Base-by-base conservation (phyloP, 1,284 basidiomycete species). In the Apiotrichum siamense region DNA sequence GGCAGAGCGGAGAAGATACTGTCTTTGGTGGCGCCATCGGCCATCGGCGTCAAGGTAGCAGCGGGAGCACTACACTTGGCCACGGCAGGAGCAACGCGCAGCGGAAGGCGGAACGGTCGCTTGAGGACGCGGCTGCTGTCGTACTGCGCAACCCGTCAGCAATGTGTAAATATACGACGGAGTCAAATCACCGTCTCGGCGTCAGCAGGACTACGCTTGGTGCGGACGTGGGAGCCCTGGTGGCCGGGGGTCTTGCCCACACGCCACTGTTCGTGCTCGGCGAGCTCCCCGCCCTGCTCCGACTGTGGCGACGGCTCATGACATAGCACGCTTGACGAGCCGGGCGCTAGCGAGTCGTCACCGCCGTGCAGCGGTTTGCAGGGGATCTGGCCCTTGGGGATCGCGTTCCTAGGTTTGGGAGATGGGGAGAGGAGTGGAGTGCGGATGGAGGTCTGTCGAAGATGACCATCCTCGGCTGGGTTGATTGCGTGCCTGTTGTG, bases 61-160 rank as follows among this genome's bases (percentile, higher is more conserved):
- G n/a, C n/a, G n/a, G n/a, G n/a, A n/a, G n/a, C n/a, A n/a, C n/a
- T n/a, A n/a, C n/a, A n/a, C 33, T 48, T 40, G 1, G 20, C 21
- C 3, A 26, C 20, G 4, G 35, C 12, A 4, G 46, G 23, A 4
- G 18, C 11, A 12, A 48, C 32, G 20, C 46, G 46, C 17, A 46
- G 26, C 10, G 69, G 69, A 2, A 62, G 59, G 20, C 55, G 57
- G 57, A 70, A 72, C 0, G 69, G 69, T 29, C 64, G 63, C 51
- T 71, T 71, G 13, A 71, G 57, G 1, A 68, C 60, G 18, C 58
- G 56, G 23, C 59, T n/a, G 20, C 41, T 31, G 20, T 57, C 12
- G 62, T 57, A 4, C 21, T 39, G n/a, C n/a, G n/a, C n/a, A n/a
- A n/a, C n/a, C n/a, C n/a, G n/a, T n/a, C n/a, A n/a, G n/a, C n/a